Evolutionary conservation across 768 basidiomycete genomes (phyloP).

Genomic region (Porphyrellus cyaneotinctus): DNA sequence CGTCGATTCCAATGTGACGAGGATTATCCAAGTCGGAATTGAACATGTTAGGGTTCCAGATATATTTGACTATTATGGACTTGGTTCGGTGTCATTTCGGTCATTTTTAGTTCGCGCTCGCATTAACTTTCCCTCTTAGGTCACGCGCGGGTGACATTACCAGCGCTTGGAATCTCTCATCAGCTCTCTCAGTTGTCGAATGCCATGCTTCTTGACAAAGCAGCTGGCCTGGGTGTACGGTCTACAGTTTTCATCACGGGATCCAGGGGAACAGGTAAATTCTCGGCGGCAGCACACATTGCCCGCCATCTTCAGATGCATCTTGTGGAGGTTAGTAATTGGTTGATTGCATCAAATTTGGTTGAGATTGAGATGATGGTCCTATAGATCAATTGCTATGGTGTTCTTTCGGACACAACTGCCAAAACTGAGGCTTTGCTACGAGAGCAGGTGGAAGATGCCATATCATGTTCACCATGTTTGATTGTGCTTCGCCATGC

Average conservation of each 20-base stretch:
- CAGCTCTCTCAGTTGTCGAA: slow-evolving; percentile 56
- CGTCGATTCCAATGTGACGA: slow-evolving; percentile 69
- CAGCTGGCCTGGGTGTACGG: slow-evolving; percentile 57
- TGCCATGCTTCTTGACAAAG: slow-evolving; percentile 54
- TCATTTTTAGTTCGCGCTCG: background rate
- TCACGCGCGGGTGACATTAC: slow-evolving; percentile 3
- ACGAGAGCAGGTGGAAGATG: slow-evolving; percentile 71
- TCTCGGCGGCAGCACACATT: slow-evolving; percentile 52
- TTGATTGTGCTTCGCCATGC: slow-evolving; percentile 75
- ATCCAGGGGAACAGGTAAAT: slow-evolving; percentile 77
- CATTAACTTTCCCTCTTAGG: slow-evolving; percentile 19
- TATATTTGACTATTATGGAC: slow-evolving; percentile 42
- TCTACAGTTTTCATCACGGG: slow-evolving; percentile 78
- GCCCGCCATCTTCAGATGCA: slow-evolving; percentile 70
- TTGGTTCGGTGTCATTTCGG: slow-evolving; percentile 40
- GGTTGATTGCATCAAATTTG: background rate
- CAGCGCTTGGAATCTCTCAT: slow-evolving; percentile 33
- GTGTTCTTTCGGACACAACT: slow-evolving; percentile 74
- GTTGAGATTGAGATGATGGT: background rate
- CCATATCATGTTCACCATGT: slow-evolving; percentile 76
- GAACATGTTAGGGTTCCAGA: slow-evolving; percentile 64
- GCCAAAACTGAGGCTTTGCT: slow-evolving; percentile 71
- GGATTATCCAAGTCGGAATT: slow-evolving; percentile 74
- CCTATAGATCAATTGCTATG: slow-evolving; percentile 78
- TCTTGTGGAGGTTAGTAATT: slow-evolving; percentile 58